Evolutionary conservation across 176 grass and related monocot genomes (phyloP).

Genomic region (Cenchrus americanus): DNA sequence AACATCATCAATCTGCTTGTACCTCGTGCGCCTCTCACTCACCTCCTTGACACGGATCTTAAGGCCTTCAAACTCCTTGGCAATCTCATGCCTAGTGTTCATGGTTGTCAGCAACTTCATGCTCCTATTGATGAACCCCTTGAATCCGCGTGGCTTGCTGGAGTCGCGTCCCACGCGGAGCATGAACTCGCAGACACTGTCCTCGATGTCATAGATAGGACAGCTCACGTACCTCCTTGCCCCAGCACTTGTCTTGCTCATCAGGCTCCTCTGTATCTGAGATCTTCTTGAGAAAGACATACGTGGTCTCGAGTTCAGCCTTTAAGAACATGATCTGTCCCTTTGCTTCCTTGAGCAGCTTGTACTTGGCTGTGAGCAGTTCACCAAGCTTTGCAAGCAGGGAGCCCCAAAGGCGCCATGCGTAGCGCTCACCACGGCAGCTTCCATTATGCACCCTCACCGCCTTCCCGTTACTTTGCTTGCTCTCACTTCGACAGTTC

Average conservation of each 20-base stretch:
- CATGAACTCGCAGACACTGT: neutral
- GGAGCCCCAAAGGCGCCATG: neutral
- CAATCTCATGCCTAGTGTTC: neutral
- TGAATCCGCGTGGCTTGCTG: neutral
- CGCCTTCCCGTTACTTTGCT: no score
- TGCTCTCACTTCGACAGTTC: no score
- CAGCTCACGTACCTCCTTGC: neutral
- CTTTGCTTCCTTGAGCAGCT: neutral
- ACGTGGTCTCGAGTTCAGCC: slow-evolving; percentile 18
- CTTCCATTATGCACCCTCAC: no score
- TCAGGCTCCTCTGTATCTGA: slow-evolving; percentile 4
- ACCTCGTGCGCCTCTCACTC: slow-evolving; percentile 16
- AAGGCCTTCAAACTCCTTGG: neutral
- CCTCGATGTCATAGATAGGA: slow-evolving; percentile 22
- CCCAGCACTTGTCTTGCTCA: slow-evolving; percentile 5
- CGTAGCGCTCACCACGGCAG: neutral
- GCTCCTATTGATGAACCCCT: neutral
- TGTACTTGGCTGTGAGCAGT: neutral
- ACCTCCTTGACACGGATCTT: neutral
- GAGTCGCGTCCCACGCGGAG: neutral
- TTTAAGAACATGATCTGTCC: slow-evolving; percentile 1
- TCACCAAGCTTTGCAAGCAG: no score
- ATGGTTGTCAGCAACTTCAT: neutral
- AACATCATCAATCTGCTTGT: neutral
- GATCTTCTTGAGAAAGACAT: neutral